Conservation (phyloP, 805 yeast species). For the Metschnikowia hibisci region DNA sequence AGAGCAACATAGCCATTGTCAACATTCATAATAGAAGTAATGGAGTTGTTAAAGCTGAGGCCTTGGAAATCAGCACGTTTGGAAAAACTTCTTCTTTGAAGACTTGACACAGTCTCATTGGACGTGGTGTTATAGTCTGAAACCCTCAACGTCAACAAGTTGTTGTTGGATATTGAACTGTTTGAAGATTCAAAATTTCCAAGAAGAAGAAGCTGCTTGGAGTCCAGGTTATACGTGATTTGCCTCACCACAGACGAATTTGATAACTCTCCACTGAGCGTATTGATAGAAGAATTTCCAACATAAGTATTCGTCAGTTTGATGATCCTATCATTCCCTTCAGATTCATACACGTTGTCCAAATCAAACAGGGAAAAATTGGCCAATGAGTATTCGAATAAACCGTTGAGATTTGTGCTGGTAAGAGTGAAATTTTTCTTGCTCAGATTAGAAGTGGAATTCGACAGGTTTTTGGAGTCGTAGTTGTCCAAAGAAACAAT, state of each 20-base stretch:
- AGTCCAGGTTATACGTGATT: slow-evolving; percentile 5
- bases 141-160: slow-evolving; percentile 27
- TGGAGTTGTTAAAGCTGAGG: slow-evolving; percentile 28
- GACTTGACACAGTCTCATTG: slow-evolving; percentile 24
- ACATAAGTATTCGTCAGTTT: slow-evolving; percentile 33
- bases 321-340: slow-evolving; percentile 22
- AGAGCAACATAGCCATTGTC: slow-evolving; percentile 24
- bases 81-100: slow-evolving; percentile 8
- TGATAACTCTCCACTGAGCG: slow-evolving; percentile 27
- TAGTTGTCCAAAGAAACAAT: slow-evolving; percentile 46
- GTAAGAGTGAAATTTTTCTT: slow-evolving; percentile 11
- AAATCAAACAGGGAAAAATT: slow-evolving; percentile 50
- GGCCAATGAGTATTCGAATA: slow-evolving; percentile 74
- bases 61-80: slow-evolving; percentile 27
- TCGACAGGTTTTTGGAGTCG: slow-evolving; percentile 17
- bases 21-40: slow-evolving; percentile 21
- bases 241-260: slow-evolving; percentile 15
- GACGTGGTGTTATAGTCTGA: slow-evolving; percentile 29
- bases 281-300: slow-evolving; percentile 39
- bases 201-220: slow-evolving; percentile 33
- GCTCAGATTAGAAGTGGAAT: slow-evolving; percentile 18
- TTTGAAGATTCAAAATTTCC: slow-evolving; percentile 45
- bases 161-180: slow-evolving; percentile 23
- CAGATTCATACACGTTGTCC: slow-evolving; percentile 21
- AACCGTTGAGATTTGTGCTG: slow-evolving; percentile 56